Percentiles rank a stretch among this genome's conserved stretches.
phyloP scores from a whole-genome alignment of 371 early-diverging fungal species.

The Smittium mucronatum region DNA sequence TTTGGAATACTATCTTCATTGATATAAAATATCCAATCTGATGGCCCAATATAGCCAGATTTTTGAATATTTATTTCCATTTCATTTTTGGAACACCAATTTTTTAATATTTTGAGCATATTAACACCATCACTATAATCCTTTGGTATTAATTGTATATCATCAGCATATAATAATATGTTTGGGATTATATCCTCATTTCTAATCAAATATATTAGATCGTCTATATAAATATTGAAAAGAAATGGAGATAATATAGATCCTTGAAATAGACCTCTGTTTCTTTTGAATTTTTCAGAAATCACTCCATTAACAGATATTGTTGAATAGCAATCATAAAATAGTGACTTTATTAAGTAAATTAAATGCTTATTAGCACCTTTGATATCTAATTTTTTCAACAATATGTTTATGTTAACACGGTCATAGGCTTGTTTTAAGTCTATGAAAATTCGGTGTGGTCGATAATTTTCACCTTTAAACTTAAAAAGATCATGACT shows the following conservation, averaged over 20 bases:
- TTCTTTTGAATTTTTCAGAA: background rate
- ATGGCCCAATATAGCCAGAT: background rate
- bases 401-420: background rate
- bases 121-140: background rate
- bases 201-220: background rate
- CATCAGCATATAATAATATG: slow-evolving; percentile 5
- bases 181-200: background rate
- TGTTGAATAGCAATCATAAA: background rate
- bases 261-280: slow-evolving; percentile 9
- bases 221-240: slow-evolving; percentile 8
- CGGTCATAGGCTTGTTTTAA: background rate
- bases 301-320: background rate
- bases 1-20: background rate
- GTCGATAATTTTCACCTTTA: background rate
- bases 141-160: slow-evolving; percentile 4
- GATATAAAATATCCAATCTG: background rate
- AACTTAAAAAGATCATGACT: slow-evolving; percentile 4
- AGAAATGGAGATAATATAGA: slow-evolving; percentile 8
- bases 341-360: background rate
- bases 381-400: background rate
- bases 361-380: background rate
- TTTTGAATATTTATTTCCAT: background rate
- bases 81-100: background rate
- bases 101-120: background rate
- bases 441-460: slow-evolving; percentile 5